Percentiles rank a stretch among this genome's conserved stretches.
Conservation (phyloP, 495 filamentous ascomycete genomes). For the Hapsidospora chrysogenum region DNA sequence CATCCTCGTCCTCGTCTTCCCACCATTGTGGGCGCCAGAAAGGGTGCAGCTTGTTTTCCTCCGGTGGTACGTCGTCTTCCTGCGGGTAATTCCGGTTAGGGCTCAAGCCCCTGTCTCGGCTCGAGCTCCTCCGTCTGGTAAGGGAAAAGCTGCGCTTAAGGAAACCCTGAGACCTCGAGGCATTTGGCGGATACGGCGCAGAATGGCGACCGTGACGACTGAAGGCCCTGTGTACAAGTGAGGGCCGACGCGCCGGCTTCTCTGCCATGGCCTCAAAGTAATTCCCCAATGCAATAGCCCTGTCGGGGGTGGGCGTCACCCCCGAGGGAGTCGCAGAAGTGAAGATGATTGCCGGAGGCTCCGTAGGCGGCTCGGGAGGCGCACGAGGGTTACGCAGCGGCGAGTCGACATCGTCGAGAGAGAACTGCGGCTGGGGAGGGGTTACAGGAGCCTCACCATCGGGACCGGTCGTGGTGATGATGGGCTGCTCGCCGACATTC, state of each 20-base stretch:
- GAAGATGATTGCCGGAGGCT: constrained; percentile 48
- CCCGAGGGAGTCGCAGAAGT: constrained; percentile 55
- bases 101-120: constrained; percentile 2
- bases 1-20: constrained; percentile 42
- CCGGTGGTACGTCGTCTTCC: constrained; percentile 21
- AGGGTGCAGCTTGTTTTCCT: constrained; percentile 50
- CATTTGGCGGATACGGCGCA: constrained; percentile 24
- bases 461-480: constrained; percentile 17
- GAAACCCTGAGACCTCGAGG: constrained; percentile 22
- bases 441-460: constrained; percentile 24
- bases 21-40: constrained; percentile 68
- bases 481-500: constrained; percentile 7
- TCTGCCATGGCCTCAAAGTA: constrained; percentile 22
- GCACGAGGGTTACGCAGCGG: constrained; percentile 61
- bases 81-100: constrained; percentile 14
- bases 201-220: constrained; percentile 35
- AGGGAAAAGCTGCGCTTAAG: constrained; percentile 26
- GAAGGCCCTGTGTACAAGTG: constrained; percentile 40
- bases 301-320: constrained; percentile 34
- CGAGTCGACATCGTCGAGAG: constrained; percentile 39
- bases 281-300: constrained; percentile 33
- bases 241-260: constrained; percentile 26
- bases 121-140: constrained; percentile 10
- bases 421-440: constrained; percentile 26
- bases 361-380: constrained; percentile 40